Evolutionary conservation across 495 filamentous ascomycete species (phyloP).

Genomic region (Neurospora sp.): DNA sequence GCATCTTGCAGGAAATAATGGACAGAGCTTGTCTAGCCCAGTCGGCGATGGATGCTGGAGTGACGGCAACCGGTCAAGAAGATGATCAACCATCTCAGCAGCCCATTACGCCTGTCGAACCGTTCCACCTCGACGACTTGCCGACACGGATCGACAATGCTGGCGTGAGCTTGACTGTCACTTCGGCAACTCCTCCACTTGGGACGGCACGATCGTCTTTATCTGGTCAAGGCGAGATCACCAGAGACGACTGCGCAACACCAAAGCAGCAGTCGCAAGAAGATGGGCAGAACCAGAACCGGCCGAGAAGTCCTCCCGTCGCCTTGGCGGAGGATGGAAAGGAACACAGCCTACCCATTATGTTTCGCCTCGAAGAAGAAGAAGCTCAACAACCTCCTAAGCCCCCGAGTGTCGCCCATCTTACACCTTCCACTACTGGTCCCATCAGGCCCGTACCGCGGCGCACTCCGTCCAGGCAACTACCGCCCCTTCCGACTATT

Average conservation of each 20-base stretch:
- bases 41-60: slow-evolving; percentile 7
- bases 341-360: slow-evolving; percentile 10
- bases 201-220: slow-evolving; percentile 8
- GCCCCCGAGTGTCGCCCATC: not conserved
- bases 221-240: slow-evolving; percentile 1
- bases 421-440: slow-evolving; percentile 8
- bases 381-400: not conserved
- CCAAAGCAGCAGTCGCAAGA: slow-evolving; percentile 5
- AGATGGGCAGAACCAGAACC: not conserved
- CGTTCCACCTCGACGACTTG: slow-evolving; percentile 28
- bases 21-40: slow-evolving; percentile 19
- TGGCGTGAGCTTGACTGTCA: not conserved
- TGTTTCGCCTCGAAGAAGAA: slow-evolving; percentile 11
- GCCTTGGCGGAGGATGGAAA: slow-evolving; percentile 2
- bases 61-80: slow-evolving; percentile 1
- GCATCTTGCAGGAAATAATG: slow-evolving; percentile 31
- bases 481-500: slow-evolving; percentile 32
- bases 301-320: not conserved
- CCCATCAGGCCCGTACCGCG: slow-evolving; percentile 9
- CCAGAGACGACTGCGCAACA: slow-evolving; percentile 6
- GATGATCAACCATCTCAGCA: not conserved
- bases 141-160: slow-evolving; percentile 9
- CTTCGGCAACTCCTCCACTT: not conserved
- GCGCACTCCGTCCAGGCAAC: slow-evolving; percentile 13
- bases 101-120: slow-evolving; percentile 24